These are phyloP conservation scores for Lactifluus hygrophoroides DNA, from an alignment of 768 basidiomycete genomes.

Conservation along the genomic window DNA sequence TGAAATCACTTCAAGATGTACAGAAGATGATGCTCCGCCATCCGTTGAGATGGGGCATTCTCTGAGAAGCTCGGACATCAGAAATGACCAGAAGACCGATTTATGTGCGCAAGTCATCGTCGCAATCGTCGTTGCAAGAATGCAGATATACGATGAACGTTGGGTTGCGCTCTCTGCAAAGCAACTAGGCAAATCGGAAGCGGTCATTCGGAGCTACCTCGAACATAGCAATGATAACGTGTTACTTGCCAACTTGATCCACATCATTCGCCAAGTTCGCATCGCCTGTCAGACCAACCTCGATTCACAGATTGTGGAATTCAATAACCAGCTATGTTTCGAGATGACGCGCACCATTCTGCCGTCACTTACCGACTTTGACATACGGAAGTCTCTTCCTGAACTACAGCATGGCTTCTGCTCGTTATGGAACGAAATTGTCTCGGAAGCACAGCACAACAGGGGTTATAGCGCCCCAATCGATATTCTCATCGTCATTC, in stretches of 20 bases:
- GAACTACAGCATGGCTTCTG: conserved; percentile 4
- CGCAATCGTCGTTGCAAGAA: not conserved
- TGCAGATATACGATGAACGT: not conserved
- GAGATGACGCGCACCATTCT: not conserved
- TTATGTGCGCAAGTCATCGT: not conserved
- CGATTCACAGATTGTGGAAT: too few relatives aligned
- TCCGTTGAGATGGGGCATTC: not conserved
- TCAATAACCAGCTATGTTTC: not conserved
- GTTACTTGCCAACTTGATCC: not conserved
- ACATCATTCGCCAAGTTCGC: not conserved
- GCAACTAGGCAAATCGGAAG: not conserved
- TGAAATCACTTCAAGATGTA: too few relatives aligned
- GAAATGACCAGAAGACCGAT: not conserved
- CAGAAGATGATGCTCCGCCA: too few relatives aligned
- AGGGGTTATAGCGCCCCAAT: too few relatives aligned
- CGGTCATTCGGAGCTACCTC: not conserved
- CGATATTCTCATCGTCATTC: not conserved
- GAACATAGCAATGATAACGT: not conserved
- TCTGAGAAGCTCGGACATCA: not conserved
- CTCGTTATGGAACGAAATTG: not conserved
- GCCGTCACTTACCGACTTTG: not conserved
- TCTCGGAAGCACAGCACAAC: not conserved
- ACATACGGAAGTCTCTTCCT: not conserved
- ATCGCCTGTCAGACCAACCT: not conserved
- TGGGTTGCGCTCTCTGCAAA: not conserved